Evolutionary conservation across 2,329 filamentous ascomycete species (phyloP).

Genomic region (Didymella keratinophila): DNA sequence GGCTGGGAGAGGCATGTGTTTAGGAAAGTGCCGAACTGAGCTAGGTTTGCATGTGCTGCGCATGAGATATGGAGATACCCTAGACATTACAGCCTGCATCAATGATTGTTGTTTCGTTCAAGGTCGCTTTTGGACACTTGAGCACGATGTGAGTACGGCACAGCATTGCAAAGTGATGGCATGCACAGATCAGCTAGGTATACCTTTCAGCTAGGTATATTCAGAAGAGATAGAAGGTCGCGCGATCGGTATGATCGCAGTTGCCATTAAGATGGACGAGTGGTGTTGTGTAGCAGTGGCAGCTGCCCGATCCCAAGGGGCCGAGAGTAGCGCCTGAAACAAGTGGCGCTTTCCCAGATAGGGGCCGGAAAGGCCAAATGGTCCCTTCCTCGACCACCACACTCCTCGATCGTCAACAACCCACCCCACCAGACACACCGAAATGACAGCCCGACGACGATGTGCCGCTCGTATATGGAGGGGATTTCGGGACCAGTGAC

Average conservation of each 20-base stretch:
- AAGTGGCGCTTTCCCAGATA: constrained; percentile 5
- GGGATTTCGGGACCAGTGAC: not conserved
- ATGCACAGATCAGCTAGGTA: not conserved
- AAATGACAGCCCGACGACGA: not conserved
- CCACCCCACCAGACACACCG: not conserved
- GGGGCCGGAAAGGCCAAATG: constrained; percentile 3
- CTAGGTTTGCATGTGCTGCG: not conserved
- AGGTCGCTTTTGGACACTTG: not conserved
- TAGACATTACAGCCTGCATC: not conserved
- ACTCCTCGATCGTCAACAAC: not conserved
- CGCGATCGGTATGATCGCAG: not conserved
- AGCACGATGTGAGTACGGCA: not conserved
- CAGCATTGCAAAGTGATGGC: not conserved
- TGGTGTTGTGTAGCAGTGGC: not conserved
- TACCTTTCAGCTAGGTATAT: not conserved
- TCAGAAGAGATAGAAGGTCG: not conserved
- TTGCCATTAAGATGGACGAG: not conserved
- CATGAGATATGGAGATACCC: constrained; percentile 7
- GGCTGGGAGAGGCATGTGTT: constrained; percentile 53
- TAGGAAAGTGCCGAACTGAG: constrained; percentile 34
- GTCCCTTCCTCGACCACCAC: not conserved
- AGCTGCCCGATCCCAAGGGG: not conserved
- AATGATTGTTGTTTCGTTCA: not conserved
- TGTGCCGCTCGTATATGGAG: no score
- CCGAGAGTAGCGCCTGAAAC: constrained; percentile 13